Conservation (phyloP, 1,284 basidiomycete species). For the Abortiporus biennis region DNA sequence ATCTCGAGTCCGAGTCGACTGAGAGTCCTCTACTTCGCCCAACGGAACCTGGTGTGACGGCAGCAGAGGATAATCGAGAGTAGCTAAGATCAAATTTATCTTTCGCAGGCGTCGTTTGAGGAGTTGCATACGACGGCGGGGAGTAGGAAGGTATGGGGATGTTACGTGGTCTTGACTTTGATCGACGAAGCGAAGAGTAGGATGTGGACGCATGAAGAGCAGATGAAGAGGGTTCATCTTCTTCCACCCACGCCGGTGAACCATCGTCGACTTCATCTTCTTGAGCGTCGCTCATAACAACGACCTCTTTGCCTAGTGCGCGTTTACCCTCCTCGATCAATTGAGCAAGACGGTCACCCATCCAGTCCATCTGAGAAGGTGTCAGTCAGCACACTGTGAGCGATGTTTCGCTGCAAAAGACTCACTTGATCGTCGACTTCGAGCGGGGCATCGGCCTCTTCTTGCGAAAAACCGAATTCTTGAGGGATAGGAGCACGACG, state of each 20-base stretch:
- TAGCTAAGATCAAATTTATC: constrained; percentile 21
- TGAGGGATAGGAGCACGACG: constrained; percentile 16
- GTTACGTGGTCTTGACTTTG: constrained; percentile 20
- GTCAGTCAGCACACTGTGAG: not conserved
- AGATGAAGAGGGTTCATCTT: constrained; percentile 19
- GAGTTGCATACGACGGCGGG: constrained; percentile 24
- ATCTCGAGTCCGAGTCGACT: constrained; percentile 24
- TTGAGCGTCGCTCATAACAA: constrained; percentile 62
- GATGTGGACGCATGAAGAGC: constrained; percentile 18
- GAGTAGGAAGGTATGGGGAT: constrained; percentile 10
- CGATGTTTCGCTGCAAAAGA: constrained; percentile 6
- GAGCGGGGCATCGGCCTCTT: constrained; percentile 24
- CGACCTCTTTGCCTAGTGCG: constrained; percentile 63
- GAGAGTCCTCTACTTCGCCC: constrained; percentile 19
- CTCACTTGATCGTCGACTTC: constrained; percentile 45
- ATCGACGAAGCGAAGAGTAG: constrained; percentile 23
- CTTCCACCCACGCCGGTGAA: constrained; percentile 51
- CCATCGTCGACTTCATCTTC: constrained; percentile 74
- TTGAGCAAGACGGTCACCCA: constrained; percentile 55
- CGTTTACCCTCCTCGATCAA: constrained; percentile 71
- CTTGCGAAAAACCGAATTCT: constrained; percentile 20
- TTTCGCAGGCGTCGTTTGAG: constrained; percentile 25
- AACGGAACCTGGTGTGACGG: not conserved
- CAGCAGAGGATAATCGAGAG: no score
- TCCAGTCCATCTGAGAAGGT: constrained; percentile 61